Percentiles rank a stretch among this genome's conserved stretches.
These are phyloP conservation scores for Kwoniella shandongensis DNA, from an alignment of 768 basidiomycete genomes.

Conservation along the genomic window DNA sequence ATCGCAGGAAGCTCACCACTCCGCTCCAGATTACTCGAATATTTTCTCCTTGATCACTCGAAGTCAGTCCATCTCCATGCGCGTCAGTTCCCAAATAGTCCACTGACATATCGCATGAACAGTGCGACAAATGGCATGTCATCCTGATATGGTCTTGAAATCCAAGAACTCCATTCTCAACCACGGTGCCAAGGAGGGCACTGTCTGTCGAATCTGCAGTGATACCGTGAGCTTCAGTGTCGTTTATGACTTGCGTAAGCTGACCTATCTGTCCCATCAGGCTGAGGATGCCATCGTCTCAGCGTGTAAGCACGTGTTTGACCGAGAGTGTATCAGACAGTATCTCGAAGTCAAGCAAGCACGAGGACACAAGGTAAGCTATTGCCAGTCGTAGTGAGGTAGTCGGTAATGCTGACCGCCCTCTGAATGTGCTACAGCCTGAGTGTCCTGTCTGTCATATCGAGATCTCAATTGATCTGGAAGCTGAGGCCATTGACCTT, in stretches of 20 bases:
- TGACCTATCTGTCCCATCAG: slow-evolving; percentile 17
- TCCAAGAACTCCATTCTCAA: slow-evolving; percentile 67
- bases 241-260: not conserved
- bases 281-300: slow-evolving; percentile 94
- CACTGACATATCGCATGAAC: not conserved
- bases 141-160: slow-evolving; percentile 85
- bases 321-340: slow-evolving; percentile 91
- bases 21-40: slow-evolving; percentile 52
- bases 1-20: not conserved
- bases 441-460: slow-evolving; percentile 93
- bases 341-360: slow-evolving; percentile 72
- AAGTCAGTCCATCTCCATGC: slow-evolving; percentile 60
- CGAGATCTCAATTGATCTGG: slow-evolving; percentile 89
- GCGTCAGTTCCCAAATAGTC: not conserved
- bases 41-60: slow-evolving; percentile 71
- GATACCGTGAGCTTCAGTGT: slow-evolving; percentile 62
- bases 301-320: slow-evolving; percentile 90
- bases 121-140: slow-evolving; percentile 56
- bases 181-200: slow-evolving; percentile 67
- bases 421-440: slow-evolving; percentile 59
- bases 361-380: slow-evolving; percentile 58
- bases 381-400: not conserved
- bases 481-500: slow-evolving; percentile 84
- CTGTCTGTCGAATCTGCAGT: slow-evolving; percentile 91
- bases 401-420: not conserved